phyloP scores from a whole-genome alignment of 495 filamentous ascomycete species.

The Talaromyces proteolyticus region DNA sequence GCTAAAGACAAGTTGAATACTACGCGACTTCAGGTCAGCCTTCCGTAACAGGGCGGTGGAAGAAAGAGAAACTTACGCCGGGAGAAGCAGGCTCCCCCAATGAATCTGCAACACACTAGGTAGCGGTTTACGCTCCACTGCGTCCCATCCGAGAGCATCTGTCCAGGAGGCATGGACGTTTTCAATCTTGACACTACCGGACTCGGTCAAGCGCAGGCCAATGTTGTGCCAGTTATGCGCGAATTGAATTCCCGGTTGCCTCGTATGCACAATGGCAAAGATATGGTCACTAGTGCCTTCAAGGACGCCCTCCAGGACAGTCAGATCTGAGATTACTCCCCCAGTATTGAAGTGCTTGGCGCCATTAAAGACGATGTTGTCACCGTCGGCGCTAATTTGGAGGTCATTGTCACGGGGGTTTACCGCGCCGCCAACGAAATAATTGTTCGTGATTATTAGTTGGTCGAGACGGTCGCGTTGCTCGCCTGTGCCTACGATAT shows the following conservation, averaged over 20 bases:
- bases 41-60: neutral
- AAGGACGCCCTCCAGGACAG: conserved; percentile 52
- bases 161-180: conserved; percentile 47
- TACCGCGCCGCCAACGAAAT: conserved; percentile 58
- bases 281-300: conserved; percentile 51
- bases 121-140: conserved; percentile 33
- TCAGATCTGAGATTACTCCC: conserved; percentile 55
- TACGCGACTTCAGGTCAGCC: conserved; percentile 1
- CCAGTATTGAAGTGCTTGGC: conserved; percentile 59
- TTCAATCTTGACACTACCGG: conserved; percentile 50
- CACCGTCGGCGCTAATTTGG: conserved; percentile 44
- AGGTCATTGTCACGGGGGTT: conserved; percentile 56
- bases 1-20: conserved; percentile 54
- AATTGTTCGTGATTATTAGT: conserved; percentile 51
- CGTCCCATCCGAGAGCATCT: conserved; percentile 54
- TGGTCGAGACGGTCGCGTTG: conserved; percentile 47
- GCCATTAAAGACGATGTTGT: conserved; percentile 49
- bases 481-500: conserved; percentile 48
- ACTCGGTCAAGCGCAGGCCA: conserved; percentile 55
- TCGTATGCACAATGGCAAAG: conserved; percentile 49
- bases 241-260: conserved; percentile 49
- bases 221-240: conserved; percentile 57
- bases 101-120: conserved; percentile 38
- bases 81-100: conserved; percentile 46
- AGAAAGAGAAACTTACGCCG: conserved; percentile 35